These are phyloP conservation scores for Neonectria coccinea DNA, from an alignment of 2,329 filamentous ascomycete genomes.

Conservation along the genomic window DNA sequence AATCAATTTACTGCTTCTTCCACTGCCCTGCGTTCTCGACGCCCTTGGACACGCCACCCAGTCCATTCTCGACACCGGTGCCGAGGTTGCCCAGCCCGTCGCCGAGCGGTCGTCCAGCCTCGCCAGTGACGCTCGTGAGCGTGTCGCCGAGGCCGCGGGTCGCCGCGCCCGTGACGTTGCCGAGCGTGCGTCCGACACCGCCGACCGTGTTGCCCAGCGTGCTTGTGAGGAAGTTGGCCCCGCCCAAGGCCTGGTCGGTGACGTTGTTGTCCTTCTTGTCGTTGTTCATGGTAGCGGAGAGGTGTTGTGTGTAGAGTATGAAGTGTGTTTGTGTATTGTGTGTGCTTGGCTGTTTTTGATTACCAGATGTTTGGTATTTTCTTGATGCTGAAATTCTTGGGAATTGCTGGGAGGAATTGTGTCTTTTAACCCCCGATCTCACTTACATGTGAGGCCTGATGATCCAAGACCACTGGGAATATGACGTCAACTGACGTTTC, in stretches of 20 bases:
- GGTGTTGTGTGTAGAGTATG: slow-evolving; percentile 2
- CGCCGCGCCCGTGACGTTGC: slow-evolving; percentile 61
- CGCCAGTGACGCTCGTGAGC: slow-evolving; percentile 64
- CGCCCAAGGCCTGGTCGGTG: slow-evolving; percentile 50
- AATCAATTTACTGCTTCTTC: slow-evolving; percentile 54
- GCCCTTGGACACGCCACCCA: slow-evolving; percentile 62
- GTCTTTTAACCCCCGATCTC: slow-evolving; percentile 14
- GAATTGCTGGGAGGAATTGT: not conserved
- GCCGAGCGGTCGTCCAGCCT: slow-evolving; percentile 65
- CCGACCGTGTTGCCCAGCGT: slow-evolving; percentile 56
- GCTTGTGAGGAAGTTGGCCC: slow-evolving; percentile 54
- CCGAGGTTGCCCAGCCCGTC: slow-evolving; percentile 66
- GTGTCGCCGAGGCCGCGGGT: slow-evolving; percentile 69
- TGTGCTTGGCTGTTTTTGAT: not conserved
- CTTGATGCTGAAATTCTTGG: not conserved
- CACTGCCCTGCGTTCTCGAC: slow-evolving; percentile 70
- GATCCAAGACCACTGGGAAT: slow-evolving; percentile 24
- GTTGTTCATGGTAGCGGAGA: slow-evolving; percentile 36
- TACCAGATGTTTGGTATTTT: not conserved
- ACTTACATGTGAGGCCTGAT: slow-evolving; percentile 7
- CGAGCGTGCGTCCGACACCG: slow-evolving; percentile 55
- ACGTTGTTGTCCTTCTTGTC: slow-evolving; percentile 41
- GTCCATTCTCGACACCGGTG: slow-evolving; percentile 64
- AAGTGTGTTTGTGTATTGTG: not conserved
- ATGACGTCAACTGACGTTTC: slow-evolving; percentile 42